Evolutionary conservation across 2,329 filamentous ascomycete species (phyloP), one percentile per base, ranked within the genome.

Genomic region (Exophiala oligosperma): DNA sequence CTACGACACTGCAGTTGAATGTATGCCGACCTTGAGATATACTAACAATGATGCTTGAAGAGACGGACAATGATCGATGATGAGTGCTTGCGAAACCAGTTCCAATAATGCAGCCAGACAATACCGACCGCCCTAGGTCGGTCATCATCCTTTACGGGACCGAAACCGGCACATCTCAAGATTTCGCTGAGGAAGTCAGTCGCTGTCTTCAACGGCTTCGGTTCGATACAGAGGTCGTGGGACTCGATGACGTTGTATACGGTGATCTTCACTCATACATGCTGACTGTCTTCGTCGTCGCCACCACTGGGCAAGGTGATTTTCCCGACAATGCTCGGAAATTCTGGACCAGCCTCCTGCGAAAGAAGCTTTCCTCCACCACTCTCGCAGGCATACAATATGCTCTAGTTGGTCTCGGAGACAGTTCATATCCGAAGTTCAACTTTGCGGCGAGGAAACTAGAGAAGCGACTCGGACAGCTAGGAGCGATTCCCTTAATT

Each of bases 401-500:
- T 74, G 88, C 90, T 2, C 89, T 88, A 0, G 96, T 97, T 78
- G 94, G 94, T 0, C 81, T 97, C 1, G 94, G 94, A 0, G 94
- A 99, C 73, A 96, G 90, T 69, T 96, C 92, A 1, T 99, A 99
- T 79, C 82, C 89, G 56, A 93, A 95, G 87, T 96, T 91, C 74
- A 99, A 99, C 76, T 96, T 91, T 85, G 92, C 93, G 17, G 89
- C 90, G 47, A 84, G 92, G 50, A 96, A 97, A 74, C 79, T 99
- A 47, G 86, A 92, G 68, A 93, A 92, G 67, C 85, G 94, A 14
- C 78, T 99, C 35, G 73, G 87, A 38, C 92, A 96, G 71, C 83
- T 99, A 0, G 93, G 93, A 1, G 94, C 91, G 2, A 80, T 80
- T 43, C 84, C 91, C 49, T 84, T 94, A 62, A 89, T 89, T 67